Conservation (phyloP, 1,284 basidiomycete species). For the Pyrrhoderma noxium region DNA sequence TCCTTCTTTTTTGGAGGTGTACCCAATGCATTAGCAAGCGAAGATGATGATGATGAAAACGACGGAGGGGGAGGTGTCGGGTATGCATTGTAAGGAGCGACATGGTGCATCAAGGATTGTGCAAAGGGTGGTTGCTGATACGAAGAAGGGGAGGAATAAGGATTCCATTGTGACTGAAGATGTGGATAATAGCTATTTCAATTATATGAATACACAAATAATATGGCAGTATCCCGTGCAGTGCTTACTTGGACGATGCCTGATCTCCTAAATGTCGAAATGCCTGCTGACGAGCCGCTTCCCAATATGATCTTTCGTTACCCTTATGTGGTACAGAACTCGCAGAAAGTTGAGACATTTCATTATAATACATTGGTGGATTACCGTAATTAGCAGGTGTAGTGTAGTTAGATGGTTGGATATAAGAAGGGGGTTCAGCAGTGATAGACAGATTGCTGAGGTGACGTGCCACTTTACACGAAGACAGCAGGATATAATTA, state of each 20-base stretch:
- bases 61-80: constrained; percentile 62
- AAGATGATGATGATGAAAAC: constrained; percentile 42
- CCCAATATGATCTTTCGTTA: constrained; percentile 46
- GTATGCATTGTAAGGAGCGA: constrained; percentile 50
- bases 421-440: constrained; percentile 51
- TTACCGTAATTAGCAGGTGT: constrained; percentile 32
- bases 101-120: constrained; percentile 54
- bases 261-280: constrained; percentile 24
- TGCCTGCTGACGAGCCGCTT: constrained; percentile 43
- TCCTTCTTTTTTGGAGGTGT: constrained; percentile 24
- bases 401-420: constrained; percentile 49
- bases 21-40: constrained; percentile 64
- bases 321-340: constrained; percentile 27
- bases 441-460: constrained; percentile 49
- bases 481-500: neutral
- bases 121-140: constrained; percentile 50
- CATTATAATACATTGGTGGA: constrained; percentile 50
- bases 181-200: constrained; percentile 24
- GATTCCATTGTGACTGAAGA: constrained; percentile 30
- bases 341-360: constrained; percentile 41
- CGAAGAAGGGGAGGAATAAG: constrained; percentile 31
- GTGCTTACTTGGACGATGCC: constrained; percentile 5
- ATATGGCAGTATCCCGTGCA: too few species aligned
- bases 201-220: too few species aligned
- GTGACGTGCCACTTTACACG: constrained; percentile 50